phyloP scores from a whole-genome alignment of 164 flowering plant species.

The Sextonia rubra region DNA sequence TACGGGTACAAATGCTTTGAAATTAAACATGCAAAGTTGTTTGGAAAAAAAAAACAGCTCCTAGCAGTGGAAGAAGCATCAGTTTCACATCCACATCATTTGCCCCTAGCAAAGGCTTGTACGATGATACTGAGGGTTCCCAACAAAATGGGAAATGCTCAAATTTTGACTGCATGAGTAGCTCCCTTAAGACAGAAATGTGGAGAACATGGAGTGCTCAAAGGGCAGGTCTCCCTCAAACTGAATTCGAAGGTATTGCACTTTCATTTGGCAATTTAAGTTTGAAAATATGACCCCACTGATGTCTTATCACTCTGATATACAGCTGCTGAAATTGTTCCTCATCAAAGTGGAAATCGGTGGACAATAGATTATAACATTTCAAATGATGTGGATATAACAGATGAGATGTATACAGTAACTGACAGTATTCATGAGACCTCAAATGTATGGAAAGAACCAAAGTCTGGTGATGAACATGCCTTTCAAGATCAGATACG shows the following conservation, averaged over 20 bases:
- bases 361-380: slow-evolving; percentile 4
- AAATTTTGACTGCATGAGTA: slow-evolving; percentile 16
- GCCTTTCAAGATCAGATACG: slow-evolving; percentile 25
- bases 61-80: slow-evolving; percentile 26
- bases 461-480: slow-evolving; percentile 11
- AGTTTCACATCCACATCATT: slow-evolving; percentile 11
- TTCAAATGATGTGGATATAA: slow-evolving; percentile 3
- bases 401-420: slow-evolving; percentile 18
- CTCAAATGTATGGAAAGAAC: slow-evolving; percentile 13
- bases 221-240: slow-evolving; percentile 39
- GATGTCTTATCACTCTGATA: not conserved
- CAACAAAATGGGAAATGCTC: slow-evolving; percentile 15
- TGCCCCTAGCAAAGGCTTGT: slow-evolving; percentile 9
- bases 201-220: slow-evolving; percentile 62
- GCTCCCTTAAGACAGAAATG: slow-evolving; percentile 32
- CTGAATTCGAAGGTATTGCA: slow-evolving; percentile 55
- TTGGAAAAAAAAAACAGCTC: slow-evolving; percentile 61
- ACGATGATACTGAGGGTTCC: slow-evolving; percentile 10
- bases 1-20: slow-evolving; percentile 6
- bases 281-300: not conserved
- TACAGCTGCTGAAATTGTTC: slow-evolving; percentile 56
- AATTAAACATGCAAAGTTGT: slow-evolving; percentile 16
- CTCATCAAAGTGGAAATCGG: slow-evolving; percentile 6
- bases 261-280: not conserved
- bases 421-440: slow-evolving; percentile 18